Evolutionary conservation across 108 stramenopile species (phyloP), one percentile per base, ranked within the genome.

Genomic region (Seminavis robusta): DNA sequence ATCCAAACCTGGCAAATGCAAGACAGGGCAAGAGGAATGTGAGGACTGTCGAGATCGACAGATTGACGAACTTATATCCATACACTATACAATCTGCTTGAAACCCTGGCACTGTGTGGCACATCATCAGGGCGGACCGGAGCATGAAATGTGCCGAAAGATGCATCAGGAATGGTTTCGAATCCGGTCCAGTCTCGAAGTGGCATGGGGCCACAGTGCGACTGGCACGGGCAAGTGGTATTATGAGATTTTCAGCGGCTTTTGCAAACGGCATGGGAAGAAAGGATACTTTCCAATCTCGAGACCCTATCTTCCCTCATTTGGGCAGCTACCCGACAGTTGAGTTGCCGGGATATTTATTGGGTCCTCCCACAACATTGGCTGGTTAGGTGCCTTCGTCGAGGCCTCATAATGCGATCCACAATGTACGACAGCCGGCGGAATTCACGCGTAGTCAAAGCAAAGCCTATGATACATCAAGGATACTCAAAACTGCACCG

Each of bases 11-110:
- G 89, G 86, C 24, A 25, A 70, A 40, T 95, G 94, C 34, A 55
- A 70, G 59, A 84, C 86, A 38, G 73, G 72, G 15, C 55, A 75
- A 51, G 64, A 78, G 26, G 89, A 89, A 19, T 88, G 93, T 55
- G 83, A 86, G 55, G 87, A 94, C 65, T 90, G 88, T 69, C 74
- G 88, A 34, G 69, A 68, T 23, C 76, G 74, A 10, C 63, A 74
- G 1, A 17, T 90, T 28, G 79, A 82, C 28, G 78, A 86, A 30
- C 60, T 98, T 29, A 73, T 86, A 2, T 76, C 81, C 15, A 69
- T 82, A 4, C 95, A 98, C 47, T 98, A 88, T 71, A 96, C 93
- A 13, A 65, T 94, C 24, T 98, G 97, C 44, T 93, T 94, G 69
- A 98, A 98, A 52, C 97, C 97, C 9, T 98, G 97, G 97, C 47